Base-by-base conservation (phyloP, 2,329 filamentous ascomycete species). In the Lecanicillium sp. region DNA sequence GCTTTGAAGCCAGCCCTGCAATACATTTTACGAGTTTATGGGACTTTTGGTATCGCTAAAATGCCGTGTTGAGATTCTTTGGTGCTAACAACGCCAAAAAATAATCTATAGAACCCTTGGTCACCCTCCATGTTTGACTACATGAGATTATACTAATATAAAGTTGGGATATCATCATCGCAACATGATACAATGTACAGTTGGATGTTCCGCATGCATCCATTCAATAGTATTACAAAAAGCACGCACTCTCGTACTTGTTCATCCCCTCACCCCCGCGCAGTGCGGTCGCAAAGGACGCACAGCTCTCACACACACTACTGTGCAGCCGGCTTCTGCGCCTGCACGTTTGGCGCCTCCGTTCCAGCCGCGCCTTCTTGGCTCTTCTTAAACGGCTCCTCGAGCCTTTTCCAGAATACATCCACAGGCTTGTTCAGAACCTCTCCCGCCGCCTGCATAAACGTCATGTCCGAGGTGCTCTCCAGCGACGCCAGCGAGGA, bases 401-500 rank as follows among this genome's bases (percentile, higher is more conserved):
- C 54, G 9, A 70, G 56, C 46, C 59, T 50, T 54, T 62, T 63
- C 58, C 61, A 64, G 45, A 76, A 75, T 25, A 64, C 58, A 13
- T 56, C 54, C 25, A 60, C 57, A 0, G 60, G 58, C 48, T 54
- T 55, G 18, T 49, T 46, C 27, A 67, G 45, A 5, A 67, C 52
- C 25, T 57, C 59, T 30, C 47, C 46, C 28, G 54, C 51, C 38
- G 55, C 45, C 14, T 52, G 43, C 34, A 58, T 31, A 33, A 64
- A 51, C n/a, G 51, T 51, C 28, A 64, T 59, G 46, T 78, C 73
- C 12, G 64, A 58, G 43, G 67, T 63, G 45, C 60, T 60, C 52
- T 76, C 74, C 34, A 78, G 57, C 41, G 63, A 59, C 43, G 58
- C 58, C 33, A 76, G 48, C 18, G 60, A 60, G 15, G 60, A 58